phyloP scores from a whole-genome alignment of 139 green algal genomes.

The Ettlia oleoabundans region DNA sequence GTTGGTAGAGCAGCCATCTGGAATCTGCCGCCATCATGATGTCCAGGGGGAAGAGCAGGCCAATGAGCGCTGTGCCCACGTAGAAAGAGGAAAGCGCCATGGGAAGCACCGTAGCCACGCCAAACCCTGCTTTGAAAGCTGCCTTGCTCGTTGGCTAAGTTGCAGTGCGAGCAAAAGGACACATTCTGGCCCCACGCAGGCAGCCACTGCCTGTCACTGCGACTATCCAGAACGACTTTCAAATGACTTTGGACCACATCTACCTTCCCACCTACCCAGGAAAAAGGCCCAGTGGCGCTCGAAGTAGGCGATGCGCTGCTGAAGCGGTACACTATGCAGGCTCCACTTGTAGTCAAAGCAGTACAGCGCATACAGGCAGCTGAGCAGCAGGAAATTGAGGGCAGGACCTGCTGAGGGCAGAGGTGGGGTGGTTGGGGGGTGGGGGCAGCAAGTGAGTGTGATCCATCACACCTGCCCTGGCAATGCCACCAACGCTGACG shows the following conservation, averaged over 20 bases:
- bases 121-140: conserved; percentile 59
- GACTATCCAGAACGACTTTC: neutral
- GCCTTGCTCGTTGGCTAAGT: neutral
- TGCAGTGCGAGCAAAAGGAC: too few relatives aligned
- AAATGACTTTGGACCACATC: too few relatives aligned
- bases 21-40: conserved; percentile 69
- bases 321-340: conserved; percentile 61
- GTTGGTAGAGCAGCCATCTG: conserved; percentile 40
- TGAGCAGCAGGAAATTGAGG: conserved; percentile 66
- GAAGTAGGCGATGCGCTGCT: conserved; percentile 69
- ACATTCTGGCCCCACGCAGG: too few relatives aligned
- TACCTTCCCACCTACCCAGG: conserved; percentile 39
- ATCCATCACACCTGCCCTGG: too few relatives aligned
- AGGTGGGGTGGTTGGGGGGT: too few relatives aligned
- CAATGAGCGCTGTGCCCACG: conserved; percentile 60
- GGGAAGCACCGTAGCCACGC: conserved; percentile 55
- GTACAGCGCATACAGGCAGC: conserved; percentile 88
- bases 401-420: conserved; percentile 58
- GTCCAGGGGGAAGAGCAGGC: conserved; percentile 72
- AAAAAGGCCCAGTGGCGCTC: conserved; percentile 85
- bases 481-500: too few relatives aligned
- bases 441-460: too few relatives aligned
- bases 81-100: conserved; percentile 65
- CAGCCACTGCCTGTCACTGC: neutral
- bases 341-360: conserved; percentile 88